phyloP scores from a whole-genome alignment of 1,284 basidiomycete species.

The Cutaneotrichosporon sp. region DNA sequence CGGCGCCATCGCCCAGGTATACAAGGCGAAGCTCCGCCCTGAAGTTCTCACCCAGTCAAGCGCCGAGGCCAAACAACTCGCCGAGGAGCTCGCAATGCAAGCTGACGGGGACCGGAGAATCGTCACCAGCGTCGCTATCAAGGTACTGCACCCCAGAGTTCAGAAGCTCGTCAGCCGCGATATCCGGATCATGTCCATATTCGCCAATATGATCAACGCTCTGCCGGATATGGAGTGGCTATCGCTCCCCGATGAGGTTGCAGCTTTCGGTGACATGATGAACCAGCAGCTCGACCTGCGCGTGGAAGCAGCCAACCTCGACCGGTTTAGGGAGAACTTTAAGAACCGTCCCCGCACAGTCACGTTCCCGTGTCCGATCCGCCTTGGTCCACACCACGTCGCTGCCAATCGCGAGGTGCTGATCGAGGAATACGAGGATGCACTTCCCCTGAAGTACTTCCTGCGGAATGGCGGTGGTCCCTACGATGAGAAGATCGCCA shows the following conservation, averaged over 20 bases:
- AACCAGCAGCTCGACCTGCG: slow-evolving; percentile 86
- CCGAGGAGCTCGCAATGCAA: slow-evolving; percentile 25
- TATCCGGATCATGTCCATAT: slow-evolving; percentile 79
- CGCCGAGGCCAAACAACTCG: slow-evolving; percentile 38
- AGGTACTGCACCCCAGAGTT: slow-evolving; percentile 66
- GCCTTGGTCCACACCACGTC: slow-evolving; percentile 17
- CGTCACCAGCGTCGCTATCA: slow-evolving; percentile 88
- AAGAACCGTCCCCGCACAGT: slow-evolving; percentile 66
- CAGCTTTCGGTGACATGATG: slow-evolving; percentile 97
- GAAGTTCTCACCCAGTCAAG: slow-evolving; percentile 63
- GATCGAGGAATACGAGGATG: slow-evolving; percentile 91
- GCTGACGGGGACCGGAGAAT: slow-evolving; percentile 41
- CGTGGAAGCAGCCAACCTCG: slow-evolving; percentile 83
- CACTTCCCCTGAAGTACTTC: slow-evolving; percentile 83
- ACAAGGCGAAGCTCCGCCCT: slow-evolving; percentile 74
- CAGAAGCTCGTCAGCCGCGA: slow-evolving; percentile 37
- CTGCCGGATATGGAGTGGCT: slow-evolving; percentile 96
- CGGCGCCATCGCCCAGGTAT: slow-evolving; percentile 97
- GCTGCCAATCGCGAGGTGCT: slow-evolving; percentile 62
- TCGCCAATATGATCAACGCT: slow-evolving; percentile 70
- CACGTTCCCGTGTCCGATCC: slow-evolving; percentile 81
- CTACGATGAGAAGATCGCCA: slow-evolving; percentile 84
- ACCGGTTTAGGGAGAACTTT: slow-evolving; percentile 84
- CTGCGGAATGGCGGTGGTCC: slow-evolving; percentile 84
- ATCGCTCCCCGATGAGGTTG: slow-evolving; percentile 90